phyloP scores from a whole-genome alignment of 805 yeast genomes.

The Wickerhamomyces kurtzmanii region DNA sequence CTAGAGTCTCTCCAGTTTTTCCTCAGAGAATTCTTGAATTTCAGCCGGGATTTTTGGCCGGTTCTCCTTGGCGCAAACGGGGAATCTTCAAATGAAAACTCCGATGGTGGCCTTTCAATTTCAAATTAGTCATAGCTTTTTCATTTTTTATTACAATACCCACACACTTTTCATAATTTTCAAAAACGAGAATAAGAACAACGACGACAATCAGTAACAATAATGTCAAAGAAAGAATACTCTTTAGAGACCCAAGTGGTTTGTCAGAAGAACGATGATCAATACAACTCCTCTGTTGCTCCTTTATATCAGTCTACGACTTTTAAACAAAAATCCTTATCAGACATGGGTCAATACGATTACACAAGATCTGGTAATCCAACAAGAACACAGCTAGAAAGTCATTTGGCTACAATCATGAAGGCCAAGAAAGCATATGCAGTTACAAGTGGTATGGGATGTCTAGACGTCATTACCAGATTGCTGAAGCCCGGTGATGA shows the following conservation, averaged over 20 bases:
- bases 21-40: too few species aligned
- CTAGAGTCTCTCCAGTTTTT: too few species aligned
- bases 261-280: constrained; percentile 37
- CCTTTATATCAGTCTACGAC: constrained; percentile 95
- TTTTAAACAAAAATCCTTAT: constrained; percentile 68
- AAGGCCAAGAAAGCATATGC: constrained; percentile 70
- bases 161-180: too few species aligned
- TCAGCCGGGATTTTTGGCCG: too few species aligned
- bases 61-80: too few species aligned
- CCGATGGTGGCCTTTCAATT: too few species aligned
- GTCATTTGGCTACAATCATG: constrained; percentile 71
- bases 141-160: too few species aligned
- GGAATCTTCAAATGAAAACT: too few species aligned
- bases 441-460: constrained; percentile 89
- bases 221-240: background rate
- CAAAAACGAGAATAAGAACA: too few species aligned
- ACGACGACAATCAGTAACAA: too few species aligned
- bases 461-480: constrained; percentile 76
- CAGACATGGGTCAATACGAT: constrained; percentile 73
- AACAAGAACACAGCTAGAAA: constrained; percentile 72
- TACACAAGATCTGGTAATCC: constrained; percentile 94
- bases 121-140: too few species aligned
- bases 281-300: constrained; percentile 70
- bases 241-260: constrained; percentile 9
- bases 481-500: constrained; percentile 75